Evolutionary conservation across 2,329 filamentous ascomycete genomes (phyloP).

Genomic region (Sporothrix phasma): DNA sequence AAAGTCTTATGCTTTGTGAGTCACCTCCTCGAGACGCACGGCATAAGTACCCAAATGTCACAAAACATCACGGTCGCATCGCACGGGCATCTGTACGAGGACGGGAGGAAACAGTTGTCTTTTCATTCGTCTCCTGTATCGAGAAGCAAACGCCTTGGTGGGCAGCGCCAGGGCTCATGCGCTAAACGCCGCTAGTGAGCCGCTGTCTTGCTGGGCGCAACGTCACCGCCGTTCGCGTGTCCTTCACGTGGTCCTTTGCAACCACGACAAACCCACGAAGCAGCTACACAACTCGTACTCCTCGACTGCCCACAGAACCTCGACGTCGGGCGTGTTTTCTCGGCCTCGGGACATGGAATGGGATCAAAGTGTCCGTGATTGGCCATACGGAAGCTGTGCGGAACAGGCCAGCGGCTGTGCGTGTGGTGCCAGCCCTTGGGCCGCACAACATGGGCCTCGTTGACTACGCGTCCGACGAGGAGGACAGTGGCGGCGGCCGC

Average conservation of each 20-base stretch:
- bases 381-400: not conserved
- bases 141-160: not conserved
- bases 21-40: no score
- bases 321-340: no score
- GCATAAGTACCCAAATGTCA: no score
- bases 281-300: not conserved
- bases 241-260: not conserved
- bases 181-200: not conserved
- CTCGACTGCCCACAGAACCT: no score
- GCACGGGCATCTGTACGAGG: not conserved
- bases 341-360: not conserved
- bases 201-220: not conserved
- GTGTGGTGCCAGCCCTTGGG: no score
- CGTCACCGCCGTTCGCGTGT: no score
- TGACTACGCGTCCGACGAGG: slow-evolving; percentile 28
- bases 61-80: not conserved
- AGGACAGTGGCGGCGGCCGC: not conserved
- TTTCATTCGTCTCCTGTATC: not conserved
- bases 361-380: no score
- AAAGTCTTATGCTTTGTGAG: no score
- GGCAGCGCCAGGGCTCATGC: not conserved
- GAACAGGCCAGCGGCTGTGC: not conserved
- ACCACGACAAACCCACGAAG: not conserved
- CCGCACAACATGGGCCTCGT: slow-evolving; percentile 24
- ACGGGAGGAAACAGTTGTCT: not conserved